A percentile compares a stretch with the other conserved stretches of the same genome.
These are phyloP conservation scores for Talaromyces sp. DNA, from an alignment of 2,329 filamentous ascomycete genomes.

Conservation along the genomic window DNA sequence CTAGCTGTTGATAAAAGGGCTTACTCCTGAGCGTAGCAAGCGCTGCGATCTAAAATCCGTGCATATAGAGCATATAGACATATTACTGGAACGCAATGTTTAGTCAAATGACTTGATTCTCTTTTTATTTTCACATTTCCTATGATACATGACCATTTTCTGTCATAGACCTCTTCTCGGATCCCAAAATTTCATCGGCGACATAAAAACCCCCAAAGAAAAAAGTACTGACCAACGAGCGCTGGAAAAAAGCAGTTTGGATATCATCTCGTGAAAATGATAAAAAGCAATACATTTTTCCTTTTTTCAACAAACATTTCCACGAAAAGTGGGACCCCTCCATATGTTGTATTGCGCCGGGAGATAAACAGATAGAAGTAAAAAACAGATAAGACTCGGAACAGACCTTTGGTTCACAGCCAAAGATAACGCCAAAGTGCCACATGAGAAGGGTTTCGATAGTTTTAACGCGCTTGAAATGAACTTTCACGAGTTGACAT, in stretches of 20 bases:
- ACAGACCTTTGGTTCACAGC: conserved; percentile 15
- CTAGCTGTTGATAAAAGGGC: not conserved
- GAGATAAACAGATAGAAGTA: not conserved
- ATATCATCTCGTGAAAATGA: conserved; percentile 15
- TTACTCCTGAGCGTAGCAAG: not conserved
- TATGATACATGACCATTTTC: conserved; percentile 14
- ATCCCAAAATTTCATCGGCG: conserved; percentile 1
- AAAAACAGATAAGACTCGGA: not conserved
- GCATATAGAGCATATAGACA: not conserved
- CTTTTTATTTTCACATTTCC: not conserved
- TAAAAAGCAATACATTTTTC: not conserved
- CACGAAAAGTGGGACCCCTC: conserved; percentile 3
- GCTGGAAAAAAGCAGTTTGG: conserved; percentile 3
- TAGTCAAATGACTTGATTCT: conserved; percentile 7
- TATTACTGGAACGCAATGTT: not conserved
- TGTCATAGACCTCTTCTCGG: not conserved
- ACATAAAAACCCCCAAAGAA: not conserved
- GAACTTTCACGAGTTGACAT: not conserved
- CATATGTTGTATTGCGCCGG: conserved; percentile 16
- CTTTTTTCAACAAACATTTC: conserved; percentile 13
- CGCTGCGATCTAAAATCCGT: not conserved
- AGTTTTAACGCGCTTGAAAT: not conserved
- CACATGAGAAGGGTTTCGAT: conserved; percentile 3
- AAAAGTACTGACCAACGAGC: not conserved
- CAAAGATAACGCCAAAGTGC: conserved; percentile 12